Percentiles rank a stretch among this genome's conserved stretches.
phyloP scores from a whole-genome alignment of 768 basidiomycete genomes.

The Agaricus sinodeliciosus region DNA sequence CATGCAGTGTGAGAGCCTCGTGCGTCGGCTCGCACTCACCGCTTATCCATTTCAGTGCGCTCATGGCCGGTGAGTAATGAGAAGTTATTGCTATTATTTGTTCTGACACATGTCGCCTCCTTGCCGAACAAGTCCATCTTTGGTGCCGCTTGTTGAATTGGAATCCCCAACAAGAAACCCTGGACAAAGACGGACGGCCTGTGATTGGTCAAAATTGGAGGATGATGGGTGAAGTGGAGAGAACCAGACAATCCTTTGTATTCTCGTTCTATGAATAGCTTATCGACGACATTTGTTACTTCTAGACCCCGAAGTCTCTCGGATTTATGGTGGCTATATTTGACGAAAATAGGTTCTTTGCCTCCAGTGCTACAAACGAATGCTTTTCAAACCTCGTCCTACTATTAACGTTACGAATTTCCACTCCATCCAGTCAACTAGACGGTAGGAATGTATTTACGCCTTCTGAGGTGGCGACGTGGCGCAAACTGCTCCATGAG shows the following conservation, averaged over 20 bases:
- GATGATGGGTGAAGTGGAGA: not conserved
- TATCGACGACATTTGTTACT: not conserved
- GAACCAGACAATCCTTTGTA: constrained; percentile 6
- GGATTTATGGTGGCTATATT: constrained; percentile 1
- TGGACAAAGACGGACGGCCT: constrained; percentile 14
- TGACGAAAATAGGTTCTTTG: constrained; percentile 1
- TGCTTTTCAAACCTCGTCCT: not conserved
- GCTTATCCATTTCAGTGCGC: constrained; percentile 93
- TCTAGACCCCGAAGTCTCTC: constrained; percentile 1
- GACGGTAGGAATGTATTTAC: not conserved
- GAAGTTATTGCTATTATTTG: constrained; percentile 6
- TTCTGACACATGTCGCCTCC: not conserved
- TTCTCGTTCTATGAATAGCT: constrained; percentile 5
- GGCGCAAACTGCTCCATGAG: not conserved
- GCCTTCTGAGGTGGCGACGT: not conserved
- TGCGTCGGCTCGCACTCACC: constrained; percentile 62
- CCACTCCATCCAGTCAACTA: not conserved
- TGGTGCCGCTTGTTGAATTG: constrained; percentile 31
- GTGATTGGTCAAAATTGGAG: constrained; percentile 22
- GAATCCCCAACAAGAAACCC: constrained; percentile 12
- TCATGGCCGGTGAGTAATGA: constrained; percentile 67
- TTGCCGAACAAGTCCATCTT: constrained; percentile 28
- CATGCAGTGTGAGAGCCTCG: constrained; percentile 64
- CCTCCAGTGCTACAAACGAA: not conserved
- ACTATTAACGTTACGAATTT: too few species aligned